Percentiles rank a stretch among this genome's conserved stretches.
These are phyloP conservation scores for Ophiostoma tasmaniense DNA, from an alignment of 2,329 filamentous ascomycete genomes.

Conservation along the genomic window DNA sequence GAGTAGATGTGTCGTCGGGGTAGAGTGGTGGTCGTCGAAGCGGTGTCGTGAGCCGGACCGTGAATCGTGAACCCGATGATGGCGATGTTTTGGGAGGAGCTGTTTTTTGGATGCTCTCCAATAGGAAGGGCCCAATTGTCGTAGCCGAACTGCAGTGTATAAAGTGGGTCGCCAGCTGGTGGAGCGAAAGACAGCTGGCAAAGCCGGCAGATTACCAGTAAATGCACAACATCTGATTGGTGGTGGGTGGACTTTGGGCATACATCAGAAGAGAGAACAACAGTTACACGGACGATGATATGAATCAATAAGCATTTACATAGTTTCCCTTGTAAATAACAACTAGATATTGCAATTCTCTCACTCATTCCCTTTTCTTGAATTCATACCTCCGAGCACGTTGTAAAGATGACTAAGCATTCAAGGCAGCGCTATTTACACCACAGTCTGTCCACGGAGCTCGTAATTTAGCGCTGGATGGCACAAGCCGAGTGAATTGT, in stretches of 20 bases:
- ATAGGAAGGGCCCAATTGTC: conserved; percentile 1
- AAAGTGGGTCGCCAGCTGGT: conserved; percentile 16
- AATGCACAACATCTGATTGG: neutral
- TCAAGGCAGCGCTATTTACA: neutral
- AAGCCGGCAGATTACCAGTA: neutral
- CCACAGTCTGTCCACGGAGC: neutral
- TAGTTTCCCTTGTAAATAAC: too few species aligned
- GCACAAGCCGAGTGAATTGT: neutral
- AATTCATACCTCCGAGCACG: too few species aligned
- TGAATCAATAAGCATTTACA: too few species aligned
- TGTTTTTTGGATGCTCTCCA: conserved; percentile 11
- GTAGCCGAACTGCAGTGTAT: neutral
- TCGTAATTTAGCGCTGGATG: neutral
- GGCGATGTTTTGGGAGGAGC: neutral
- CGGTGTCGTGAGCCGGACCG: neutral
- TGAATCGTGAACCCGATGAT: neutral
- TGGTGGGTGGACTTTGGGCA: neutral
- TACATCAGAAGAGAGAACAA: too few species aligned
- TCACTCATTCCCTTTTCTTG: too few species aligned
- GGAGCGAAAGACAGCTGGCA: neutral
- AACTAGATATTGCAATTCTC: too few species aligned
- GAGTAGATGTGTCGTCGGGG: neutral
- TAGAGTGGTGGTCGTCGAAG: neutral
- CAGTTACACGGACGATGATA: too few species aligned
- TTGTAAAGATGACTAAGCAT: neutral